Evolutionary conservation across 2,329 filamentous ascomycete species (phyloP).

Genomic region (Microsporum audouinii): DNA sequence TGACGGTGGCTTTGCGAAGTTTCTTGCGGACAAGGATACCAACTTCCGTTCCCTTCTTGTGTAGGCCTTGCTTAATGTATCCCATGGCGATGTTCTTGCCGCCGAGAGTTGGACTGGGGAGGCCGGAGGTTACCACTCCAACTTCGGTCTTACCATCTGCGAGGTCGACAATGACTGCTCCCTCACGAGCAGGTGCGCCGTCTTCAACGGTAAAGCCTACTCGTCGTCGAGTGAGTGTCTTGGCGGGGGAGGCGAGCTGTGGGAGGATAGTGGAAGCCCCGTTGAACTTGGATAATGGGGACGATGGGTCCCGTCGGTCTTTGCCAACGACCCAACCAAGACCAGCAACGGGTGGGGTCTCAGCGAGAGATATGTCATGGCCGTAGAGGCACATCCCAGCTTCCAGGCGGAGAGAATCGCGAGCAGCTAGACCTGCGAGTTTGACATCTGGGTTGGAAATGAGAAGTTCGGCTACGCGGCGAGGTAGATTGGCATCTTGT

Average conservation of each 20-base stretch:
- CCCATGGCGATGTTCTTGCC: slow-evolving; percentile 90
- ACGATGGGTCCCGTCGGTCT: slow-evolving; percentile 48
- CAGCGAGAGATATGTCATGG: slow-evolving; percentile 80
- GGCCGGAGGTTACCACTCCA: slow-evolving; percentile 76
- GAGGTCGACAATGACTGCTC: slow-evolving; percentile 59
- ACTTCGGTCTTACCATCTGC: slow-evolving; percentile 49
- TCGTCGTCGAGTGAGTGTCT: slow-evolving; percentile 58
- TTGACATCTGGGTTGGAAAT: slow-evolving; percentile 56
- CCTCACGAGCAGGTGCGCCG: slow-evolving; percentile 81
- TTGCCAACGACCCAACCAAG: slow-evolving; percentile 77
- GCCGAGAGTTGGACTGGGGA: slow-evolving; percentile 72
- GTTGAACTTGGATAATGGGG: slow-evolving; percentile 59
- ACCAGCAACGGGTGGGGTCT: slow-evolving; percentile 55
- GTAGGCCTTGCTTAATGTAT: slow-evolving; percentile 67
- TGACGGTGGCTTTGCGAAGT: slow-evolving; percentile 60
- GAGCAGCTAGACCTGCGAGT: slow-evolving; percentile 77
- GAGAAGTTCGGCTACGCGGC: slow-evolving; percentile 54
- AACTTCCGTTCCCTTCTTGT: slow-evolving; percentile 75
- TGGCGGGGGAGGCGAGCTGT: slow-evolving; percentile 50
- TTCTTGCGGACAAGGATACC: slow-evolving; percentile 67
- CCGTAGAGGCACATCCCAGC: slow-evolving; percentile 99
- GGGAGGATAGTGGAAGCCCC: slow-evolving; percentile 65
- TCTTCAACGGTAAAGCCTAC: slow-evolving; percentile 67
- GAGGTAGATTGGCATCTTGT: slow-evolving; percentile 41
- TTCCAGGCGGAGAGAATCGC: slow-evolving; percentile 86